Evolutionary conservation across 345 rosid species (phyloP), one percentile per base, ranked within the genome.

Genomic region (Acer negundo): DNA sequence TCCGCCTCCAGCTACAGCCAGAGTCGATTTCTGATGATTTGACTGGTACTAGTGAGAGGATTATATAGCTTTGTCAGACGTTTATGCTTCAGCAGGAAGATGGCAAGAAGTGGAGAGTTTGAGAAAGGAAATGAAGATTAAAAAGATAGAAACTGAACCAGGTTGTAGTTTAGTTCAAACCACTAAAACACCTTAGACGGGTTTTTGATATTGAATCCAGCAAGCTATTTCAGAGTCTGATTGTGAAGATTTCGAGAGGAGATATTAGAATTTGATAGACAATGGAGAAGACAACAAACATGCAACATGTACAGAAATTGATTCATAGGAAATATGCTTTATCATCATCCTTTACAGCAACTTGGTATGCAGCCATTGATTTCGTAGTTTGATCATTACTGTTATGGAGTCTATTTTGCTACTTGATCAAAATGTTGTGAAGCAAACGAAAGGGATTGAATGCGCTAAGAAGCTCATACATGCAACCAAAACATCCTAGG

Each of bases 91-190:
- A 2, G 84, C 82, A 15, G 87, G 83, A 77, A 87, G 81, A 82
- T 88, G 90, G 91, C 79, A 44, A 13, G 90, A 88, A 28, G 91
- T 84, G 49, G 92, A 86, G 83, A 86, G 67, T 67, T 70, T 83
- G 42, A 82, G 92, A 77, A 77, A 46, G 62, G 73, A 76, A 70
- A 80, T 85, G 87, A 83, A 85, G 78, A 69, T 44, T 3, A 80
- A 65, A 78, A 64, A 75, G 28, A 69, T 80, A 44, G 77, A 76
- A 73, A 80, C 59, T 47, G 80, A 73, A 24, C 79, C 83, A 17
- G 86, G 82, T n/a, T 15, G 78, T 62, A 70, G 75, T 61, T 67
- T 35, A 23, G 58, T 82, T 53, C 78, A 66, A 40, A 46, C 65
- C 44, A 67, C 49, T 24, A 58, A 38, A 65, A 28, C 26, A 20